phyloP scores from a whole-genome alignment of 2,329 filamentous ascomycete species.

The Pyricularia pennisetigena region DNA sequence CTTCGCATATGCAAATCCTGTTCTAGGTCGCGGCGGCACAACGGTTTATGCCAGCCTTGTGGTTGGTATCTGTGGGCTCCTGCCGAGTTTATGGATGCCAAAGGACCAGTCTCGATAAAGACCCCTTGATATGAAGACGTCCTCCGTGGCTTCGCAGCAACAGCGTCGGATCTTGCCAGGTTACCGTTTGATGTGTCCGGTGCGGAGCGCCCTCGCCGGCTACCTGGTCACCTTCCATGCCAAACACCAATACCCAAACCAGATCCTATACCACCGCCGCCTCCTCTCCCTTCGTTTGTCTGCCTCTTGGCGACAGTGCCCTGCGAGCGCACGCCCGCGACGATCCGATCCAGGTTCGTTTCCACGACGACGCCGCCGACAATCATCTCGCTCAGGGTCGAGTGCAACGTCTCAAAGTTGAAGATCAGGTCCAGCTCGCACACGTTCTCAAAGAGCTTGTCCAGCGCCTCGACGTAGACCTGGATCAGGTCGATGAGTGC shows the following conservation, averaged over 20 bases:
- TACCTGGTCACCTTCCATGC: constrained; percentile 22
- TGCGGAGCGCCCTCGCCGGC: neutral
- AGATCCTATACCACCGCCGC: constrained; percentile 29
- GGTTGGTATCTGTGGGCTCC: neutral
- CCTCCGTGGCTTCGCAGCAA: neutral
- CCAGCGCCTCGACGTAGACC: constrained; percentile 92
- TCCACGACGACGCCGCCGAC: constrained; percentile 92
- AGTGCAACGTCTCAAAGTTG: constrained; percentile 95
- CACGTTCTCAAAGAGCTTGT: constrained; percentile 94
- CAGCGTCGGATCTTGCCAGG: neutral
- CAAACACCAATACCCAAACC: constrained; percentile 49
- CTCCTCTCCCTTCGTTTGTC: constrained; percentile 54
- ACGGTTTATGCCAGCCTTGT: neutral
- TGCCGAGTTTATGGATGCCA: neutral
- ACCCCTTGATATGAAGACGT: neutral
- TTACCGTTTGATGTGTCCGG: neutral
- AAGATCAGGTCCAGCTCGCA: constrained; percentile 98
- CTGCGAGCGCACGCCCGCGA: constrained; percentile 71
- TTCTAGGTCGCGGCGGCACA: neutral
- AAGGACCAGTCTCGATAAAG: neutral
- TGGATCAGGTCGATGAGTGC: constrained; percentile 95
- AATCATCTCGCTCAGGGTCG: constrained; percentile 85
- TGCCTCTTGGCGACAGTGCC: constrained; percentile 70
- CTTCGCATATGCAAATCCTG: neutral
- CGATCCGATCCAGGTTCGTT: constrained; percentile 80